Evolutionary conservation across 1,284 basidiomycete species (phyloP).

Genomic region (Cryptococcus amylolentus): DNA sequence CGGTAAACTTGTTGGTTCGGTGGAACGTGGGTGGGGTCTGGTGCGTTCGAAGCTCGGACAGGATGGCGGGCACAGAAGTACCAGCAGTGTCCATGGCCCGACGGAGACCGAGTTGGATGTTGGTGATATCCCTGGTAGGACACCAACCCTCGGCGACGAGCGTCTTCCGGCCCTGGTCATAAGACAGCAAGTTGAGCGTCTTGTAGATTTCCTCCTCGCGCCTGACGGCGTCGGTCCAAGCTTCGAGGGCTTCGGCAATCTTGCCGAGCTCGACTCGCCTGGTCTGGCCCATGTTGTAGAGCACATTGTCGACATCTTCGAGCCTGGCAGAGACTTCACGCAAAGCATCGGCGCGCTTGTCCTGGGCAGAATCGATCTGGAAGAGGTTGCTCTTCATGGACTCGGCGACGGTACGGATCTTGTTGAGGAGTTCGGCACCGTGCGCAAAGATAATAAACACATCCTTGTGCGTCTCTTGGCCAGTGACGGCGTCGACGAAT

Average conservation of each 20-base stretch:
- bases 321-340: conserved; percentile 83
- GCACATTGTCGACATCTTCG: conserved; percentile 86
- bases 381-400: conserved; percentile 97
- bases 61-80: conserved; percentile 83
- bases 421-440: conserved; percentile 84
- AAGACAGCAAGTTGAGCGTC: conserved; percentile 90
- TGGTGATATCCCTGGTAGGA: conserved; percentile 81
- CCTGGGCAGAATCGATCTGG: conserved; percentile 89
- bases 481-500: conserved; percentile 80
- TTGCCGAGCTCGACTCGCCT: conserved; percentile 80
- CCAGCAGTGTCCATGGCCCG: conserved; percentile 95
- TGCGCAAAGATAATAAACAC: conserved; percentile 99
- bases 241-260: conserved; percentile 79
- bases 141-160: conserved; percentile 98
- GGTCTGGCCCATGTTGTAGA: conserved; percentile 85
- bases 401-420: conserved; percentile 98
- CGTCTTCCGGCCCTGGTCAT: conserved; percentile 89
- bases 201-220: conserved; percentile 96
- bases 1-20: conserved; percentile 93
- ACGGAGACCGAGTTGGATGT: conserved; percentile 82
- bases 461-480: conserved; percentile 85
- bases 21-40: conserved; percentile 95
- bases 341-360: conserved; percentile 85
- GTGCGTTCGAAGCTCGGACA: conserved; percentile 84
- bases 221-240: conserved; percentile 90